Conservation (phyloP, 306 rosid species). For the Dryas octopetala region DNA sequence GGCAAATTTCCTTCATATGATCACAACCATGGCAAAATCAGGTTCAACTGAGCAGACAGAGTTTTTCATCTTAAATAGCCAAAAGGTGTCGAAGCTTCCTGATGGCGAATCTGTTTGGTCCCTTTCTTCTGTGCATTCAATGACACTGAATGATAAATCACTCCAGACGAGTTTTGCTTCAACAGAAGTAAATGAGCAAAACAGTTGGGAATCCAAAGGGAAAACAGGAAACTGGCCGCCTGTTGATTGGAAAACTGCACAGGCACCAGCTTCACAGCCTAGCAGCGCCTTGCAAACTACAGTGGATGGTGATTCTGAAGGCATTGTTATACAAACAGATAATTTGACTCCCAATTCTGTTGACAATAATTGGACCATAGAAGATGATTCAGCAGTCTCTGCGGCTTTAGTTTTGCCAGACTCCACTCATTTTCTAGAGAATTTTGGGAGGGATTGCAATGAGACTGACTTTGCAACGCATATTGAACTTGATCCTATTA, state of each 20-base stretch:
- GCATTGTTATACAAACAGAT: conserved; percentile 21
- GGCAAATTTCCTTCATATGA: conserved; percentile 87
- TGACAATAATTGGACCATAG: conserved; percentile 44
- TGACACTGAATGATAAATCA: conserved; percentile 31
- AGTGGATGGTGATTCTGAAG: conserved; percentile 38
- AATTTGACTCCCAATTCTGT: conserved; percentile 42
- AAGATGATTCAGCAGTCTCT: conserved; percentile 30
- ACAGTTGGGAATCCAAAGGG: conserved; percentile 42
- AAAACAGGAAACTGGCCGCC: conserved; percentile 71
- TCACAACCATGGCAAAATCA: conserved; percentile 70
- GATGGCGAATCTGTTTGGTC: conserved; percentile 79
- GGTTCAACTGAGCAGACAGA: conserved; percentile 68
- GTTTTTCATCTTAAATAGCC: conserved; percentile 64
- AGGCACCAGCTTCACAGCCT: conserved; percentile 36
- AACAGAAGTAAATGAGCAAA: conserved; percentile 35
- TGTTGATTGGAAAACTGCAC: conserved; percentile 81
- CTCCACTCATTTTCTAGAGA: conserved; percentile 30
- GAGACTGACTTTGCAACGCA: conserved; percentile 24
- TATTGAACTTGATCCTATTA: conserved; percentile 27
- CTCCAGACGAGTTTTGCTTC: conserved; percentile 29
- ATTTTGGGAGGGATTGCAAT: conserved; percentile 25
- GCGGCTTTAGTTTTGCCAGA: conserved; percentile 39
- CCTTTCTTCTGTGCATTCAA: conserved; percentile 39
- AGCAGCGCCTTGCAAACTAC: conserved; percentile 25
- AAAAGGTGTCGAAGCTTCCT: conserved; percentile 61